Conservation (phyloP, 805 yeast genomes). For the Candida ipomoeae region DNA sequence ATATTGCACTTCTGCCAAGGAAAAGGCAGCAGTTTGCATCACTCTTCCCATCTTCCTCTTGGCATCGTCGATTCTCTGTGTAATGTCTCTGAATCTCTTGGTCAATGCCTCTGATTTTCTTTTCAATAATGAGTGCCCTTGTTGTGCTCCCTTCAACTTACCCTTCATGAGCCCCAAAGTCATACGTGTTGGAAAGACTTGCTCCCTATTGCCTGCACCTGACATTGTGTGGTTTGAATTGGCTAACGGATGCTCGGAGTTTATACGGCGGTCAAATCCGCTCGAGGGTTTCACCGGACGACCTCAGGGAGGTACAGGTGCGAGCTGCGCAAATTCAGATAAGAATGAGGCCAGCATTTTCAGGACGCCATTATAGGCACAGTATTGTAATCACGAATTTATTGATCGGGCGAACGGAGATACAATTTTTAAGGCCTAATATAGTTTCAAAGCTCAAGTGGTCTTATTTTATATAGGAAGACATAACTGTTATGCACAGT, state of each 20-base stretch:
- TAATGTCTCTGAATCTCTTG: slow-evolving; percentile 92
- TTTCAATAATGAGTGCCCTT: slow-evolving; percentile 89
- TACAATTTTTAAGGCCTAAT: background rate
- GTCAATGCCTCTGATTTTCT: slow-evolving; percentile 97
- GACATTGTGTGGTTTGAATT: slow-evolving; percentile 39
- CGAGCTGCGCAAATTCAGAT: background rate
- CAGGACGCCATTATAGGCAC: background rate
- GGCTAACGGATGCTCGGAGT: background rate
- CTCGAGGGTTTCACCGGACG: slow-evolving; percentile 10
- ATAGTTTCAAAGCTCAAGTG: too few species aligned
- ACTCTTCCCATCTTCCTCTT: slow-evolving; percentile 97
- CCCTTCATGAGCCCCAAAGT: slow-evolving; percentile 92
- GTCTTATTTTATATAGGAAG: too few species aligned
- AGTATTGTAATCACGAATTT: background rate
- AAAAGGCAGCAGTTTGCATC: slow-evolving; percentile 97
- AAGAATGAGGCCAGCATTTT: background rate
- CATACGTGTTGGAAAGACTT: slow-evolving; percentile 97
- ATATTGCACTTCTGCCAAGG: slow-evolving; percentile 93
- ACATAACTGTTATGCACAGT: too few species aligned
- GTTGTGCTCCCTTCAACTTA: slow-evolving; percentile 94
- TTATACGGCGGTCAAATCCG: background rate
- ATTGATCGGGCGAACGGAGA: background rate
- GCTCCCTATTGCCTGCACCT: slow-evolving; percentile 80
- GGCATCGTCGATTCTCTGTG: slow-evolving; percentile 89
- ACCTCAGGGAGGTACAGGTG: slow-evolving; percentile 9